These are phyloP conservation scores for Xylaria telfairii DNA, from an alignment of 495 filamentous ascomycete species.

Conservation along the genomic window DNA sequence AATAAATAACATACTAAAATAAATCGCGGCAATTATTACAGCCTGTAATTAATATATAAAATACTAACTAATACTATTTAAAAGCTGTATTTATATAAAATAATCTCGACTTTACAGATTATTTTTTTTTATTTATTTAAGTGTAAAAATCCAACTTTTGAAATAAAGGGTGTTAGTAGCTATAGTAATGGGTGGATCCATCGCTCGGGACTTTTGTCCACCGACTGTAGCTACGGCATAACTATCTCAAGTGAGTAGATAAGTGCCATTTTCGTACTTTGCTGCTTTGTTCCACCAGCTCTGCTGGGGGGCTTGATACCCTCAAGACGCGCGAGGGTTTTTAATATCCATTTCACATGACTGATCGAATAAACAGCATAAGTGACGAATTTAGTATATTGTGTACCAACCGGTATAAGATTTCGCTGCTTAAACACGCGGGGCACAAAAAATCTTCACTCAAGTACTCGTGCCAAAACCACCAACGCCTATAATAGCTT, in stretches of 20 bases:
- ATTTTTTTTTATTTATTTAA: too few species aligned
- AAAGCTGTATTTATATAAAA: too few species aligned
- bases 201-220: too few species aligned
- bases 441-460: background rate
- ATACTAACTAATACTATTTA: too few species aligned
- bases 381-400: background rate
- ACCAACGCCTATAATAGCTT: slow-evolving; percentile 19
- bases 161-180: too few species aligned
- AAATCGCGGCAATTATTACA: too few species aligned
- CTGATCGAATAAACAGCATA: background rate
- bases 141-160: too few species aligned
- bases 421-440: background rate
- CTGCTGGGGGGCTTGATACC: background rate
- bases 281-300: background rate
- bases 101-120: too few species aligned
- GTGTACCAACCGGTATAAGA: background rate
- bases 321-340: background rate
- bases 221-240: background rate
- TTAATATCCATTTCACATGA: background rate
- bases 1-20: too few species aligned
- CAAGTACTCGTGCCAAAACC: background rate
- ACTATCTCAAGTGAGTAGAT: background rate
- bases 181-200: too few species aligned
- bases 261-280: background rate
- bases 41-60: too few species aligned